Evolutionary conservation across 768 basidiomycete genomes (phyloP), one percentile per base, ranked within the genome.

Genomic region (Tubosaeta brunneosetosa): DNA sequence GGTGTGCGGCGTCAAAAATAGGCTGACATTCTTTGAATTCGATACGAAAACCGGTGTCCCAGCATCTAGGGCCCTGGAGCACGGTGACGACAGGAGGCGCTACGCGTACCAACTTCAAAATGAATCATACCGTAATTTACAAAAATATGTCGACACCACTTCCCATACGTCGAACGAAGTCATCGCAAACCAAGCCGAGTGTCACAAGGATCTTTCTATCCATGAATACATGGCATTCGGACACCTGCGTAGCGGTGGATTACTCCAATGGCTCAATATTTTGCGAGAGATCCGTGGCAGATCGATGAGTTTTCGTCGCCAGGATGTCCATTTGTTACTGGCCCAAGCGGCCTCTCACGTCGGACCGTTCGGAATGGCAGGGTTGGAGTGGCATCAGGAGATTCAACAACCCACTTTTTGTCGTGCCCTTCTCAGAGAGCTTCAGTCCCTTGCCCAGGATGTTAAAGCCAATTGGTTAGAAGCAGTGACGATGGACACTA

Each of bases 251-350:
- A 70, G 74, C 19, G 79, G 81, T 2, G 52, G 65, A 0, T 57
- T 49, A 1, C 58, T 82, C 0, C 81, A 82, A 41, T 80, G 79
- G 80, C 57, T 74, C 25, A 82, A 82, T 48, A 73, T 82, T 22
- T 51, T 70, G 13, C 71, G 73, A 17, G 76, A 74, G 54, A 56
- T 82, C 11, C 67, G 66, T 3, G 65, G 63, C 1, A 61, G 68
- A 25, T 56, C 58, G 0, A 55, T 82, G 42, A 69, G 65, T 8
- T 74, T 82, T 46, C 62, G 67, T 19, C 47, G 59, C 6, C 65
- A 66, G 0, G 74, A 72, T 10, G 73, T 81, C 0, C 69, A 79
- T 47, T 47, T 64, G 0, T 61, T 82, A 3, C 16, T 81, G 3
- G 62, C 56, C 6, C 80, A 80, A 52, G 68, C 79, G 3, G 67